phyloP scores from a whole-genome alignment of 1,284 basidiomycete species.

The Xerocomus nothofagi region DNA sequence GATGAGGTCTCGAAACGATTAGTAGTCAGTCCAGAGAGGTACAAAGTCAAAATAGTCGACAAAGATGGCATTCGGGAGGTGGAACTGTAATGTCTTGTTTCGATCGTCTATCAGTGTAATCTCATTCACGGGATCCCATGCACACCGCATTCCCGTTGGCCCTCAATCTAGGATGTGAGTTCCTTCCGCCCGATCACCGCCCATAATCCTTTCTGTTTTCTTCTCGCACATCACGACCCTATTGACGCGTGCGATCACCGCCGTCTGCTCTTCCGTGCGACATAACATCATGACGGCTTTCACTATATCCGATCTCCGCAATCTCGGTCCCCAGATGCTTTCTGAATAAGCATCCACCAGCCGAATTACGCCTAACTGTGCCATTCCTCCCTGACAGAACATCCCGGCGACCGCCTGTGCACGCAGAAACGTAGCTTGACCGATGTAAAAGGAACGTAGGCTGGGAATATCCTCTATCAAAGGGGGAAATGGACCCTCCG shows the following conservation, averaged over 20 bases:
- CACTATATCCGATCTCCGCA: conserved; percentile 44
- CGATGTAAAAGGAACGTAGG: conserved; percentile 45
- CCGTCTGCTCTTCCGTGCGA: conserved; percentile 8
- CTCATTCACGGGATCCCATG: background rate
- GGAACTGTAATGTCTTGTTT: conserved; percentile 49
- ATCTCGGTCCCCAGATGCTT: conserved; percentile 56
- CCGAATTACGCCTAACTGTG: conserved; percentile 38
- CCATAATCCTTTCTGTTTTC: conserved; percentile 52
- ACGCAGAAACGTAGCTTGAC: conserved; percentile 48
- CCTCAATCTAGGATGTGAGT: conserved; percentile 27
- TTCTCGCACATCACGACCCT: conserved; percentile 50
- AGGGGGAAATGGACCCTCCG: conserved; percentile 13
- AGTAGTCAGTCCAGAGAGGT: conserved; percentile 78
- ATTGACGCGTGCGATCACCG: conserved; percentile 37
- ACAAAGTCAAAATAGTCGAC: conserved; percentile 90
- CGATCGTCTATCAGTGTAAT: conserved; percentile 13
- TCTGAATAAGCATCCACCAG: conserved; percentile 54
- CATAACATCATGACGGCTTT: conserved; percentile 19
- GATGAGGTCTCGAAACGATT: conserved; percentile 86
- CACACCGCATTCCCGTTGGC: background rate
- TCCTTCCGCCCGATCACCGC: conserved; percentile 51
- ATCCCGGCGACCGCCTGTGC: conserved; percentile 41
- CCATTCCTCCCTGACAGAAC: conserved; percentile 32
- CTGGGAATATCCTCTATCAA: conserved; percentile 40
- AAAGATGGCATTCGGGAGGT: conserved; percentile 84